Evolutionary conservation across 2,329 filamentous ascomycete genomes (phyloP).

Genomic region (Monilinia fructicola): DNA sequence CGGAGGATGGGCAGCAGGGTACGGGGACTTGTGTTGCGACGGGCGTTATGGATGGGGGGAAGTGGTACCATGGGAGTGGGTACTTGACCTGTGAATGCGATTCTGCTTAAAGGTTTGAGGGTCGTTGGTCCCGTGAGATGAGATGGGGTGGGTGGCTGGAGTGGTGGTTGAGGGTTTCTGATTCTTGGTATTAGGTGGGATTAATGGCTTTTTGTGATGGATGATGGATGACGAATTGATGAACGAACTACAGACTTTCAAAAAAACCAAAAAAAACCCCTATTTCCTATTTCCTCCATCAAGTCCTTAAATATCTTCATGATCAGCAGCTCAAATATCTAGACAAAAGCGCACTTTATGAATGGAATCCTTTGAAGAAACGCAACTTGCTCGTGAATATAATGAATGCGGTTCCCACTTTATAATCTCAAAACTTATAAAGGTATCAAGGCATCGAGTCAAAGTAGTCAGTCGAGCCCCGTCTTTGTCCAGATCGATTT

Average conservation of each 20-base stretch:
- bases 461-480: too few species aligned
- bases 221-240: too few species aligned
- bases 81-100: slow-evolving; percentile 17
- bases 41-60: slow-evolving; percentile 4
- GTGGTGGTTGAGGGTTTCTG: too few species aligned
- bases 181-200: too few species aligned
- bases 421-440: too few species aligned
- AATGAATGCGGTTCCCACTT: too few species aligned
- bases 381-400: too few species aligned
- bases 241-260: too few species aligned
- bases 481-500: too few species aligned
- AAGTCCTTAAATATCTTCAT: neutral
- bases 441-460: too few species aligned
- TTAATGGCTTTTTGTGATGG: too few species aligned
- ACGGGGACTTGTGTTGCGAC: slow-evolving; percentile 11
- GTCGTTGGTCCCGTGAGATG: neutral
- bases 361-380: neutral
- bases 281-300: neutral
- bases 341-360: neutral
- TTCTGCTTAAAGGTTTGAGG: neutral
- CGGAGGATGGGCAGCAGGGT: neutral
- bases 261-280: neutral
- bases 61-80: slow-evolving; percentile 18
- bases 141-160: neutral
- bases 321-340: neutral